Base-by-base conservation (phyloP, 345 rosid genomes). In the Noccaea caerulescens region DNA sequence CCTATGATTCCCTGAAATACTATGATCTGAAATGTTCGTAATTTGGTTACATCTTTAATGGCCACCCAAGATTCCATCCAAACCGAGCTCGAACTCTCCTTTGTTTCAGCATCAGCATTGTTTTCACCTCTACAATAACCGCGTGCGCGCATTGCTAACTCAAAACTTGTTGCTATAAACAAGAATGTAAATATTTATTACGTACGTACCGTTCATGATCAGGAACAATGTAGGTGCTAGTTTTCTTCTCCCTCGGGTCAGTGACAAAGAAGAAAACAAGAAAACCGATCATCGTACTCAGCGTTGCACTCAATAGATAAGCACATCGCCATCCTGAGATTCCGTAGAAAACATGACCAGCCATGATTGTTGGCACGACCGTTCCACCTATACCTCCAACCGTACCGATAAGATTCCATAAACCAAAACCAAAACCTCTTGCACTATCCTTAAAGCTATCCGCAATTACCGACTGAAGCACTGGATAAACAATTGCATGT, bases 291-390 rank as follows among this genome's bases (percentile, higher is more conserved):
- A 86, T 44, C 7, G 80, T 57, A 79, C 96, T 91, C 63, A 93
- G 52, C n/a, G 72, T 63, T n/a, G 98, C 88, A 88, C 88, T 84
- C 91, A 91, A 27, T 72, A 91, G 63, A 69, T 86, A 93, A 47
- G 98, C 97, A 18, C 83, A 88, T 14, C 97, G 90, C 98, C 98
- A 93, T 55, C 97, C 98, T 0, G 89, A 79, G 38, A 84, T 52
- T 3, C 89, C 88, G 73, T 77, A 76, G 47, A 67, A 83, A 62
- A 82, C 73, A 63, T 84, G 84, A 75, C 90, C 97, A 70, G 97
- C 97, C 97, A 93, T 90, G 52, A 93, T 16, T 3, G 98, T 87
- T 16, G 98, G 94, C 56, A 88, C 60, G 63, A 93, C 90, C 16
- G 96, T 96, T 46, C 98, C 96, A 58, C 91, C 97, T 46, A 87